Evolutionary conservation across 148 eudicot genomes (phyloP), one percentile per base, ranked within the genome.

Genomic region (Arctostaphylos glauca): DNA sequence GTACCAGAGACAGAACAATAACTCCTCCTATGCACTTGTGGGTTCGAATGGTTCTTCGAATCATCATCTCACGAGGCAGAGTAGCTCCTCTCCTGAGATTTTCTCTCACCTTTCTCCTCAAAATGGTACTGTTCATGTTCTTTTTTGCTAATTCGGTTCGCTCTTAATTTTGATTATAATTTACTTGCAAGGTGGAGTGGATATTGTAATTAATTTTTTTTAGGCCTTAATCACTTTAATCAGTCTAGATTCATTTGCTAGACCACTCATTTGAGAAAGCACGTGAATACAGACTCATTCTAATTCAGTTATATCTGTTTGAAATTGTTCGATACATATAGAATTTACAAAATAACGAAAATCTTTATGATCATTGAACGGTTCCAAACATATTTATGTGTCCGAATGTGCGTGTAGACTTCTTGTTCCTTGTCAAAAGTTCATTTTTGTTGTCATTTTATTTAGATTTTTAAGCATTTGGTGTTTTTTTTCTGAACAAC

Each of bases 61-160:
- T 52, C 9, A 52, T 62, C 68, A 84, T 83, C 92, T 93, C 41
- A 81, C 72, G 87, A 86, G 97, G 68, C 98, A 92, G 68, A 92
- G 79, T 72, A 95, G 93, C 79, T 92, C 94, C 52, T 96, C 98
- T 84, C 16, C 97, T 86, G 98, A 94, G 55, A 83, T 92, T 38
- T 93, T 95, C 84, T 83, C 90, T 86, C 55, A 87, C 74, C 92
- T 95, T 83, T 83, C 90, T 86, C 55, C 88, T 76, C 92, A 88
- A 78, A 91, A 83, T 89, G 98, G 98, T 93, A 91, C 44, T 77
- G 38, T 87, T 50, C 60, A 19, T 55, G n/a, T n/a, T n/a, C 10
- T 25, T 56, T 77, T 60, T 41, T 56, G 25, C 48, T 38, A 13
- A 13, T 0, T 55, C 54, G 48, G 48, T 77, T 75, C 18, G 5